Evolutionary conservation across 306 rosid species (phyloP), one percentile per base, ranked within the genome.

Genomic region (Hippophae tibetana): DNA sequence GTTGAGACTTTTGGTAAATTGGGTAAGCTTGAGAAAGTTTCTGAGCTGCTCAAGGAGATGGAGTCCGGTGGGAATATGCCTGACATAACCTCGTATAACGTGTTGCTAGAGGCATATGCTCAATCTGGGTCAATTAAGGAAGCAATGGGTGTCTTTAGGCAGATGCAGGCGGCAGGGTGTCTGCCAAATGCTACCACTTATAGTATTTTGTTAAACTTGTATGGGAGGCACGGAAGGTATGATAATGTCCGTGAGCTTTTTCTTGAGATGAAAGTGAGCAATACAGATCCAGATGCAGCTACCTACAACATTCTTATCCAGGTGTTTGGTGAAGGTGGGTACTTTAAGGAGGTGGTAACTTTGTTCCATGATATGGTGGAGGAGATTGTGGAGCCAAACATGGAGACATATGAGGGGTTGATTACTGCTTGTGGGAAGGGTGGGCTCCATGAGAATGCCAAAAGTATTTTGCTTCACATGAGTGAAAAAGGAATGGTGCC

Each of bases 311-410:
- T 93, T 65, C 93, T 93, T 31, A 93, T 93, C 57, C 88, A 81
- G 76, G 96, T 92, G 7, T 92, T 92, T 82, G 99, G 99, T 57
- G 87, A 85, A 69, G 99, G 99, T 71, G 99, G 99, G 62, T 88
- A 88, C 74, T 87, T 92, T 52, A 82, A 79, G 75, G 99, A 92
- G 82, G 96, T 92, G 68, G 95, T 88, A 64, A 92, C 96, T 74
- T 72, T 93, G 86, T 93, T 93, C 76, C 88, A 88, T 74, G 97
- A 93, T 64, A 88, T 88, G 99, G 86, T 72, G 72, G 99, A 93
- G 61, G 99, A 92, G 74, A 80, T 83, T 65, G 48, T 93, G 46
- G 95, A 88, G 78, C 99, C 99, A 0, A 82, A 88, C 65, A 86
- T 84, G 97, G 87, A 79, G 81, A 88, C 97, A 2, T 88, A 83